Evolutionary conservation across 192 early-diverging fungal species (phyloP).

Genomic region (Allomyces arbusculus): DNA sequence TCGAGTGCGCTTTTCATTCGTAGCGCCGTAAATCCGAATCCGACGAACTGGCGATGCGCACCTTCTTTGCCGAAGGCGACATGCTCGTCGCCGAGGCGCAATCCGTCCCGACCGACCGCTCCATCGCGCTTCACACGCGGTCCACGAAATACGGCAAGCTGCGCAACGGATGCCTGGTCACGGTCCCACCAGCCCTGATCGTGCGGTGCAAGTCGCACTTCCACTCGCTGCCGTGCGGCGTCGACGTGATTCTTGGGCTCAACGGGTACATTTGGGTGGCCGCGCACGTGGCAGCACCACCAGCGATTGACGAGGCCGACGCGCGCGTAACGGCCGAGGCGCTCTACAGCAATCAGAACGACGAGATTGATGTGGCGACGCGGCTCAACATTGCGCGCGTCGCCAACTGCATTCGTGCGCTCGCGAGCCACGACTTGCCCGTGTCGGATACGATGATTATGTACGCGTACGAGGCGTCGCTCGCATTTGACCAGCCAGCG

Average conservation of each 20-base stretch:
- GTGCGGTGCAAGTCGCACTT: constrained; percentile 91
- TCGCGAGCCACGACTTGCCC: constrained; percentile 53
- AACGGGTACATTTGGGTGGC: constrained; percentile 95
- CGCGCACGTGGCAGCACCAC: constrained; percentile 37
- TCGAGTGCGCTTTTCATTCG: neutral
- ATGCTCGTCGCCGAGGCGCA: constrained; percentile 79
- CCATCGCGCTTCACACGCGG: constrained; percentile 71
- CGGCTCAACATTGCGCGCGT: constrained; percentile 75
- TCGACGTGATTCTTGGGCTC: constrained; percentile 81
- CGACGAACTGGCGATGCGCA: constrained; percentile 91
- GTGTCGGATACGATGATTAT: constrained; percentile 80
- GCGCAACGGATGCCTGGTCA: constrained; percentile 56
- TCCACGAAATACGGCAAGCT: constrained; percentile 80
- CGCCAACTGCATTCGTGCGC: constrained; percentile 61
- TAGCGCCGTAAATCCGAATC: constrained; percentile 81
- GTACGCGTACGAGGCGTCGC: constrained; percentile 74
- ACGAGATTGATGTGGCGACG: constrained; percentile 48
- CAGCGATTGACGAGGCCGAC: constrained; percentile 19
- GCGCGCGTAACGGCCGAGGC: constrained; percentile 59
- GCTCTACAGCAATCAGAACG: constrained; percentile 76
- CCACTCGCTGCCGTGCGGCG: constrained; percentile 68
- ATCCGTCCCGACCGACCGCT: constrained; percentile 68
- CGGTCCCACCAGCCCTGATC: constrained; percentile 69
- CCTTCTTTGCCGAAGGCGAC: constrained; percentile 87
- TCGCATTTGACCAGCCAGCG: constrained; percentile 29